Evolutionary conservation across 2,329 filamentous ascomycete genomes (phyloP), one percentile per base, ranked within the genome.

Genomic region (Tolypocladium pustulatum): DNA sequence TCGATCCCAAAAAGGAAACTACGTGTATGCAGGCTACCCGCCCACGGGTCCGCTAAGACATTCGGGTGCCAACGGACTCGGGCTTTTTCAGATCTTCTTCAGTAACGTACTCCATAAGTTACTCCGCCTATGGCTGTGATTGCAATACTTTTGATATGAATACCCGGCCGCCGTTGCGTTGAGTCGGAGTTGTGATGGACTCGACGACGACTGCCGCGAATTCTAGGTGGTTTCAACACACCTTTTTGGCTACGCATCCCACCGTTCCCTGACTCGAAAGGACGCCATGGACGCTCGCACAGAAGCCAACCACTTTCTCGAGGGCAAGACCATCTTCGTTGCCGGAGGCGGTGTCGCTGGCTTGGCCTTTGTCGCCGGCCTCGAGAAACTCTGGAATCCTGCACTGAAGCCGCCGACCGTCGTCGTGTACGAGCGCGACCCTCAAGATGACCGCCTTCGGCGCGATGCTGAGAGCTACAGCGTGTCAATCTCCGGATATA

Each of bases 341-440:
- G 69, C 73, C 4, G 77, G 77, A 6, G 75, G 68, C 25, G 77
- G 77, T 34, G 68, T 78, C 27, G 72, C 75, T 12, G 76, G 77
- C 5, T 70, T 75, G 13, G 66, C 75, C 8, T 79, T 80, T 58
- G 72, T 70, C 32, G 64, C 72, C 55, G 69, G 73, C 17, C 65
- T 79, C 10, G 68, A 67, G 38, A 73, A 72, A 55, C 67, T 71
- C 4, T 78, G 75, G 73, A 60, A 68, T n/a, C 60, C 66, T 2
- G 56, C 58, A 0, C 55, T 66, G 38, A 60, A 64, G 27, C 66
- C 68, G 0, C 76, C 75, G 1, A 65, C 61, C 4, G 65, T 78
- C 52, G 64, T 67, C 53, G 67, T 78, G 55, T 76, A 74, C 62
- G 77, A 79, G 32, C 73, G 77, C 32, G 75, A 78, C 56, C 60